Conservation (phyloP, 164 flowering plant species). For the Tetracentron sinense region DNA sequence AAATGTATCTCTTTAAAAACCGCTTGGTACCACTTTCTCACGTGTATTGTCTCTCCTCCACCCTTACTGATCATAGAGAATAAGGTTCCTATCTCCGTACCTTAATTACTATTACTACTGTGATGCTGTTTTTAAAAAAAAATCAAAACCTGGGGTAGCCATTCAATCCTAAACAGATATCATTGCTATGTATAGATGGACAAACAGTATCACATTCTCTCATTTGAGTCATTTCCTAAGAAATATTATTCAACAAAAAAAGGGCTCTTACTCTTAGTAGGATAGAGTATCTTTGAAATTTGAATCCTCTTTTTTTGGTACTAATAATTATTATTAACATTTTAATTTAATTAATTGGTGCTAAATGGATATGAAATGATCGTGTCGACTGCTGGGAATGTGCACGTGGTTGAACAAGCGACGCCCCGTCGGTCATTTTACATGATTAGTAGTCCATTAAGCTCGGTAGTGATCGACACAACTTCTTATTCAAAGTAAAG, state of each 20-base stretch:
- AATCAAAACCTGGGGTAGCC: neutral
- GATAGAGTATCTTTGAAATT: conserved; percentile 5
- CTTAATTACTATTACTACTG: neutral
- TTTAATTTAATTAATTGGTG: neutral
- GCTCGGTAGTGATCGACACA: neutral
- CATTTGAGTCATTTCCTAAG: conserved; percentile 1
- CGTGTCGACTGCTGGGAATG: neutral
- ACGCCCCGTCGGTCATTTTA: neutral
- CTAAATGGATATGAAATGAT: neutral
- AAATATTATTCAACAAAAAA: neutral
- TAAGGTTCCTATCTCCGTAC: neutral
- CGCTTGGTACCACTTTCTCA: neutral
- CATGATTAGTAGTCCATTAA: conserved; percentile 1
- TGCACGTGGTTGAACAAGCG: conserved; percentile 9
- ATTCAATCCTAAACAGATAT: neutral
- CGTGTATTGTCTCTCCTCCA: conserved; percentile 2
- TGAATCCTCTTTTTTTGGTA: conserved; percentile 6
- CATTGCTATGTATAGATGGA: neutral
- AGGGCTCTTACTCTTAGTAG: neutral
- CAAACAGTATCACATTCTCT: conserved; percentile 10
- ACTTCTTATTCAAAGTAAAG: neutral
- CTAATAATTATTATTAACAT: neutral
- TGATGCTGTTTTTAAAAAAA: neutral
- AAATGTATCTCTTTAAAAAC: neutral
- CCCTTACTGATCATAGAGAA: neutral